phyloP scores from a whole-genome alignment of 768 basidiomycete species.

The Mycena indigotica region DNA sequence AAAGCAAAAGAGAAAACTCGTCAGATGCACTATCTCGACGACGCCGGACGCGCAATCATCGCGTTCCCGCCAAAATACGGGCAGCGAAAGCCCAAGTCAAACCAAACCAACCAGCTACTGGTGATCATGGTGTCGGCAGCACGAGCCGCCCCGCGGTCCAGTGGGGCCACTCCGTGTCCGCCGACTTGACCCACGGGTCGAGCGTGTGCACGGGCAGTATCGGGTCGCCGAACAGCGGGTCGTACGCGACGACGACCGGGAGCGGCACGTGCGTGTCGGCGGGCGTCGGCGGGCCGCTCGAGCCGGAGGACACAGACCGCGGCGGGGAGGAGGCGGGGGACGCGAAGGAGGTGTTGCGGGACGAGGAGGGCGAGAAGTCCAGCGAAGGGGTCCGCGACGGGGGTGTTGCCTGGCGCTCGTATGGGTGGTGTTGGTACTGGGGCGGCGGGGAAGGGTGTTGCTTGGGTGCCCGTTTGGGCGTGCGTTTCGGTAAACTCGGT shows the following conservation, averaged over 20 bases:
- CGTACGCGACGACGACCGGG: conserved; percentile 2
- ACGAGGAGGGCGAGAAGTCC: conserved; percentile 13
- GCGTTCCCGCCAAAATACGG: conserved; percentile 3
- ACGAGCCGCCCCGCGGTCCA: no score
- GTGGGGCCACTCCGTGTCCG: no score
- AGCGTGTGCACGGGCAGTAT: no score
- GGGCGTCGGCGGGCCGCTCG: conserved; percentile 21
- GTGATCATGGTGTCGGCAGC: neutral
- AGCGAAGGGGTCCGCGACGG: conserved; percentile 20
- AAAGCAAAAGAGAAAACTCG: conserved; percentile 5
- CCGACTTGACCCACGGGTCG: no score
- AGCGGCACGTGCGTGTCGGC: conserved; percentile 7
- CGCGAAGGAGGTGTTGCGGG: conserved; percentile 16
- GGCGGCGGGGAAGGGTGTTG: conserved; percentile 8
- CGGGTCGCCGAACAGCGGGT: neutral
- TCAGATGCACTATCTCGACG: conserved; percentile 24
- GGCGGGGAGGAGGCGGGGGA: conserved; percentile 3
- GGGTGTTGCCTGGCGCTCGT: conserved; percentile 5
- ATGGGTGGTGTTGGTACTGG: neutral
- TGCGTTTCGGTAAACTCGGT: neutral
- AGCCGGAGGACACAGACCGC: conserved; percentile 4
- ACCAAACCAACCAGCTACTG: neutral
- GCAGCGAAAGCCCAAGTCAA: neutral
- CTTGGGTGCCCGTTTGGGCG: conserved; percentile 4
- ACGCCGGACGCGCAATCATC: conserved; percentile 20